Conservation (phyloP, 2,329 filamentous ascomycete genomes). For the Clonostachys sp. region DNA sequence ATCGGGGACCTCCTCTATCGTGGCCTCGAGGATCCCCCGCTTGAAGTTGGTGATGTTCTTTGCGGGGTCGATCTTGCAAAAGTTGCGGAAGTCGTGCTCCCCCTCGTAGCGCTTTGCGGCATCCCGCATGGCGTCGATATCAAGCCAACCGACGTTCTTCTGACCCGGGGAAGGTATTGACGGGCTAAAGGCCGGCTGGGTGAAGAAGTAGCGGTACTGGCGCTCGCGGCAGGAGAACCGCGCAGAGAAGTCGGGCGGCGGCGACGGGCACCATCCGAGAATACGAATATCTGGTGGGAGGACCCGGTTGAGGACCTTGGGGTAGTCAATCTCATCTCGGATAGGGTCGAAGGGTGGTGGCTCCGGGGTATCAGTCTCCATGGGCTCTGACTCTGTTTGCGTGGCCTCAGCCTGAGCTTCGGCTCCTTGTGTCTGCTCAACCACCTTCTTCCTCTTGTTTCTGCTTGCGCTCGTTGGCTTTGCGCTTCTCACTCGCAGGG, state of each 20-base stretch:
- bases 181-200: conserved; percentile 74
- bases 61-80: conserved; percentile 87
- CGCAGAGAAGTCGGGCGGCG: conserved; percentile 77
- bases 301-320: conserved; percentile 77
- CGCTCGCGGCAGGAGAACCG: conserved; percentile 90
- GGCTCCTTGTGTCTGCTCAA: conserved; percentile 6
- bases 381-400: neutral
- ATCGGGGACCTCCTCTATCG: conserved; percentile 66
- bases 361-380: conserved; percentile 6
- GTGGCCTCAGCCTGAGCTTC: conserved; percentile 2
- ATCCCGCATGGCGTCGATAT: conserved; percentile 80
- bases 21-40: conserved; percentile 73
- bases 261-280: conserved; percentile 86
- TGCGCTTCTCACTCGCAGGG: conserved; percentile 76
- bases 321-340: conserved; percentile 79
- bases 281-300: conserved; percentile 86
- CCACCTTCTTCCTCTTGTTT: conserved; percentile 9
- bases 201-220: conserved; percentile 96
- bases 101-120: conserved; percentile 80
- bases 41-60: conserved; percentile 87
- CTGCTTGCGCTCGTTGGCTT: conserved; percentile 45
- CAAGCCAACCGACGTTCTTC: conserved; percentile 66
- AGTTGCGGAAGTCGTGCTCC: conserved; percentile 90
- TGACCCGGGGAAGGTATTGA: conserved; percentile 11
- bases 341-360: conserved; percentile 55